These are phyloP conservation scores for Xanthoconium purpureum DNA, from an alignment of 768 basidiomycete genomes.

Conservation along the genomic window DNA sequence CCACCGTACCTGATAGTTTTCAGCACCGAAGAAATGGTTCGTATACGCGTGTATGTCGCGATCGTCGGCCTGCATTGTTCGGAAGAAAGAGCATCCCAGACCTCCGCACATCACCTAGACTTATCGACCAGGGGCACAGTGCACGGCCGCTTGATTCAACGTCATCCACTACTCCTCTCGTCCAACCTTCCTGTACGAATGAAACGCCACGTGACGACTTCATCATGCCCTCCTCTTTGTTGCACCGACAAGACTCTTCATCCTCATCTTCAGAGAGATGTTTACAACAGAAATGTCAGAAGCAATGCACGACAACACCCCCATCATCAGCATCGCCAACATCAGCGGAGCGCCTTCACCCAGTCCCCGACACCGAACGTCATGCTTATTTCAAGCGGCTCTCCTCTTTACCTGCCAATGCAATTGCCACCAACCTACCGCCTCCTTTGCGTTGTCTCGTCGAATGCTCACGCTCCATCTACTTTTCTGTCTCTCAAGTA, in stretches of 20 bases:
- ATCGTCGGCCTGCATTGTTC: slow-evolving; percentile 38
- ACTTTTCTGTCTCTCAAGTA: slow-evolving; percentile 90
- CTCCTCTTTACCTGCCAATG: slow-evolving; percentile 65
- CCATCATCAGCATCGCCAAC: slow-evolving; percentile 40
- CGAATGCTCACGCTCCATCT: slow-evolving; percentile 87
- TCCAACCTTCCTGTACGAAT: slow-evolving; percentile 11
- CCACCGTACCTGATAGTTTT: slow-evolving; percentile 24
- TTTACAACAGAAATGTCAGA: slow-evolving; percentile 22
- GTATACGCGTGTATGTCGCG: slow-evolving; percentile 39
- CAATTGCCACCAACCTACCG: slow-evolving; percentile 65
- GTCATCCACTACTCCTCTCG: slow-evolving; percentile 5
- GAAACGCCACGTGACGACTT: slow-evolving; percentile 28
- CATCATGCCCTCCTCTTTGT: slow-evolving; percentile 38
- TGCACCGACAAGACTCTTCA: slow-evolving; percentile 44
- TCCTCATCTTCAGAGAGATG: slow-evolving; percentile 38
- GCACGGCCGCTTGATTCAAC: slow-evolving; percentile 29
- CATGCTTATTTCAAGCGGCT: slow-evolving; percentile 95
- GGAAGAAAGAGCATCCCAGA: slow-evolving; percentile 88
- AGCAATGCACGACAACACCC: slow-evolving; percentile 29
- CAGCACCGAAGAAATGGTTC: slow-evolving; percentile 53
- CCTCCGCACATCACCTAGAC: slow-evolving; percentile 50
- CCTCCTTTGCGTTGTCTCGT: slow-evolving; percentile 64
- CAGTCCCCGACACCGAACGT: slow-evolving; percentile 67
- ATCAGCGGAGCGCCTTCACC: slow-evolving; percentile 32
- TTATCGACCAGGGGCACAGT: slow-evolving; percentile 29